Base-by-base conservation (phyloP, 148 eudicot species). In the Rhododendron kiyosumense region DNA sequence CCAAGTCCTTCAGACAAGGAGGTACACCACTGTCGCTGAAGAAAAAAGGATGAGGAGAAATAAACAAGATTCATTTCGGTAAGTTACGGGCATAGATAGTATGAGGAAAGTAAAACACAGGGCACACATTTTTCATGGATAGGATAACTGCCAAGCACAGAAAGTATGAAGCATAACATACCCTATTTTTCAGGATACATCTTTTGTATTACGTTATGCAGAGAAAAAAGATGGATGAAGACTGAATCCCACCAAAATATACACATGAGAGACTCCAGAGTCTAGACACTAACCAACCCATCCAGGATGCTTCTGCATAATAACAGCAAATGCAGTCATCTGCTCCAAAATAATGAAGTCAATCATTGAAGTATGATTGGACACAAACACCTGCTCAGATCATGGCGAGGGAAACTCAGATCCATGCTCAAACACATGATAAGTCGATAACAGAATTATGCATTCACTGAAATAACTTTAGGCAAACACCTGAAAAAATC, bases 291-390 rank as follows among this genome's bases (percentile, higher is more conserved):
- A 90, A 97, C 99, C 99, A 87, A 97, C 98, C 99, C 99, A 97
- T 79, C 98, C 98, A 90, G 98, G 99, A 91, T 95, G 99, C 90
- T 97, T 97, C 88, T 97, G 99, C 99, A 97, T 97, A 57, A 97
- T 97, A 71, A 94, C 98, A 89, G 98, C 99, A 90, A 97, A 97
- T 88, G 99, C 98, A 90, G 98, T 97, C 98, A 97, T 97, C 89
- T 97, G 99, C 85, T 97, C 99, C 85, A 97, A 92, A 82, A 97
- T 89, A 80, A 97, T 92, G 91, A 97, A 97, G 88, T 97, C 99
- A 89, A 97, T 97, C 99, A 97, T 95, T 82, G 99, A 97, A 52
- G 99, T 97, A 85, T 97, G 98, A 87, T 97, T 97, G 77, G 98
- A 95, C 86, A 97, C 99, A 89, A 95, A 97, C 77, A 97, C 98